A percentile compares a stretch with the other conserved stretches of the same genome.
These are phyloP conservation scores for Erythrophleum fordii DNA, from an alignment of 306 rosid species.

Conservation along the genomic window DNA sequence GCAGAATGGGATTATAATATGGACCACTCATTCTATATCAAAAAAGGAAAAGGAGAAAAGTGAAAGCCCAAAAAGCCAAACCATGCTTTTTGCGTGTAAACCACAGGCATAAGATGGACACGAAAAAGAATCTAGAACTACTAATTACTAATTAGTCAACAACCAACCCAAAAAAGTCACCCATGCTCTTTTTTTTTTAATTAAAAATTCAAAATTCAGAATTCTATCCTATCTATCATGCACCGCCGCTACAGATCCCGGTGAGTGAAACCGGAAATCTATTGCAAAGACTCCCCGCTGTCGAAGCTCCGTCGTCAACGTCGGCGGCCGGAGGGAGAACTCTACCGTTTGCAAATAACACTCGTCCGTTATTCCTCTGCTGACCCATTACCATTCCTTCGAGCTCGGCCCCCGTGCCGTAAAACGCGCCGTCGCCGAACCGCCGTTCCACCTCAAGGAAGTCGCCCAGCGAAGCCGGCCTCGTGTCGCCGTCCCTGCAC, in stretches of 20 bases:
- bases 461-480: slow-evolving; percentile 82
- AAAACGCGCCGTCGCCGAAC: slow-evolving; percentile 81
- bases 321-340: slow-evolving; percentile 76
- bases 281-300: slow-evolving; percentile 58
- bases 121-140: background rate
- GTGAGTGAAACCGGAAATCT: slow-evolving; percentile 76
- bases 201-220: slow-evolving; percentile 9
- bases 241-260: slow-evolving; percentile 87
- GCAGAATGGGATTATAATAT: background rate
- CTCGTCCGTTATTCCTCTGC: slow-evolving; percentile 55
- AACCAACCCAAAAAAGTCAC: background rate
- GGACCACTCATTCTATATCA: background rate
- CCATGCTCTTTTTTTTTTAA: background rate
- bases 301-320: slow-evolving; percentile 56
- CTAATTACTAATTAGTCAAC: slow-evolving; percentile 7
- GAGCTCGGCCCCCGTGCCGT: slow-evolving; percentile 81
- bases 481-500: slow-evolving; percentile 74
- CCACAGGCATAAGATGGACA: background rate
- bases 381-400: slow-evolving; percentile 74
- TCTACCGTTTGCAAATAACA: slow-evolving; percentile 77
- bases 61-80: slow-evolving; percentile 29
- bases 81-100: slow-evolving; percentile 27
- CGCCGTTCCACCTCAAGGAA: slow-evolving; percentile 93
- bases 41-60: slow-evolving; percentile 18
- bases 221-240: slow-evolving; percentile 32